Percentiles rank a stretch among this genome's conserved stretches.
Conservation (phyloP, 148 eudicot species). For the Rheum nobile region DNA sequence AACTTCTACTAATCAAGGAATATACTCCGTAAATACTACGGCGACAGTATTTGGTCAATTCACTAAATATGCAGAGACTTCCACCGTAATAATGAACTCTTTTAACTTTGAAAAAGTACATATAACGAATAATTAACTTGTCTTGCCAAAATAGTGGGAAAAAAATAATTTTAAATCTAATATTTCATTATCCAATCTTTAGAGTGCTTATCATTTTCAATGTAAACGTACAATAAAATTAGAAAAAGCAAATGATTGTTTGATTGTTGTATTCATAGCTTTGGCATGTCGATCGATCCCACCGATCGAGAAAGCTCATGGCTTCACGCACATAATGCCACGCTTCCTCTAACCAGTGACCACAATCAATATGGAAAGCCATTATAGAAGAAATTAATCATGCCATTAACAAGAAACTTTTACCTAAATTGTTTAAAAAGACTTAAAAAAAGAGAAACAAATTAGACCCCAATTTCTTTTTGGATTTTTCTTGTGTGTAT, state of each 20-base stretch:
- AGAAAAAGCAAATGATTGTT: background rate
- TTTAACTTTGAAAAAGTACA: background rate
- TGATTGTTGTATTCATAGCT: background rate
- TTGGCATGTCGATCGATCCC: background rate
- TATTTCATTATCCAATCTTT: background rate
- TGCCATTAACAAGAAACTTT: background rate
- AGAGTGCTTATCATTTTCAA: background rate
- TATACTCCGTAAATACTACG: background rate
- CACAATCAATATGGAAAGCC: background rate
- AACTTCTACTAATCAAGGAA: too few species aligned
- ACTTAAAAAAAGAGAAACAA: background rate
- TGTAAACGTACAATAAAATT: background rate
- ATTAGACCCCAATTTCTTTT: background rate
- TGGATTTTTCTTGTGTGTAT: too few species aligned
- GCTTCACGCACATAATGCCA: background rate
- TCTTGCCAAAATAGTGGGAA: background rate
- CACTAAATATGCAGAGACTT: background rate
- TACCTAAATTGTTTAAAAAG: background rate
- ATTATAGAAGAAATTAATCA: background rate
- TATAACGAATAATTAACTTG: background rate
- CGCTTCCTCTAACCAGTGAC: constrained; percentile 2
- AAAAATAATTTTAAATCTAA: background rate
- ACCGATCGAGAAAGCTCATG: background rate
- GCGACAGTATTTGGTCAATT: background rate
- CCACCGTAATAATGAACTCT: background rate